Evolutionary conservation across 257 asterid species (phyloP).

Genomic region (Oldenlandia corymbosa): DNA sequence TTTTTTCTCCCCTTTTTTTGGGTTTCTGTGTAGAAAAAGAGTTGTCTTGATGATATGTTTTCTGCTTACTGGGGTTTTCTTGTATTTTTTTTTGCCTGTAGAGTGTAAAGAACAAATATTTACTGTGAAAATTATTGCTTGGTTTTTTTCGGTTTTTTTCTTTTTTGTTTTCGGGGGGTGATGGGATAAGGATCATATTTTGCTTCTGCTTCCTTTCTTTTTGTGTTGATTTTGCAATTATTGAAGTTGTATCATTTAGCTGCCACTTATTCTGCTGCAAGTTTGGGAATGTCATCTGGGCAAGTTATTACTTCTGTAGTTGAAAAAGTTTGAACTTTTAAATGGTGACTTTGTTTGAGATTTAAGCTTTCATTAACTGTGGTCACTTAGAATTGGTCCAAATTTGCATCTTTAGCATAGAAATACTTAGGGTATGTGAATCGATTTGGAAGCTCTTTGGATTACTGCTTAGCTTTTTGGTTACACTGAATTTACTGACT

Average conservation of each 20-base stretch:
- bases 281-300: neutral
- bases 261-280: neutral
- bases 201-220: neutral
- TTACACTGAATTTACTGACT: neutral
- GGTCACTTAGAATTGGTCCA: neutral
- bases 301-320: no score
- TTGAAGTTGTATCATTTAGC: conserved; percentile 1
- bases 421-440: neutral
- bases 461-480: neutral
- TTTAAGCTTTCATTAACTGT: neutral
- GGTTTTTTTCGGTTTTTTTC: neutral
- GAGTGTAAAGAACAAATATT: neutral
- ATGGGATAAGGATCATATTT: neutral
- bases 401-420: neutral
- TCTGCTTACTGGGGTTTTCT: neutral
- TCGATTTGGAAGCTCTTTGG: neutral
- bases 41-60: neutral
- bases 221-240: conserved; percentile 8
- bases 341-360: neutral
- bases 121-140: neutral
- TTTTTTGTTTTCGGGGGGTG: neutral
- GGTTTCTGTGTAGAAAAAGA: neutral
- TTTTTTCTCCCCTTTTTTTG: neutral
- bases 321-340: neutral
- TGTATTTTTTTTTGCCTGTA: conserved; percentile 8